Percentiles rank a stretch among this genome's conserved stretches.
Evolutionary conservation across 306 rosid species (phyloP).

Genomic region (Sindora glabra): DNA sequence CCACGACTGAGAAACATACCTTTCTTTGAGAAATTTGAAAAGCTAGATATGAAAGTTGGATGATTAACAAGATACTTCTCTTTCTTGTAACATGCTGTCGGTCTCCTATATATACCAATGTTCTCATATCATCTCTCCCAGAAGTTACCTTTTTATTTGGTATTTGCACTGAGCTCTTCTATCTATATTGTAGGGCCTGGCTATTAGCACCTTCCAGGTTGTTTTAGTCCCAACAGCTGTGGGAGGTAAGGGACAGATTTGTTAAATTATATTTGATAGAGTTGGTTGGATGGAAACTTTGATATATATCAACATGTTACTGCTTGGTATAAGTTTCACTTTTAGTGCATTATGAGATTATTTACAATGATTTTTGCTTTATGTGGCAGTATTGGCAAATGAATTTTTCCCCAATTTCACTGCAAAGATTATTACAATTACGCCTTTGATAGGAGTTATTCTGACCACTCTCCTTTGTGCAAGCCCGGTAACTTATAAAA

Average conservation of each 20-base stretch:
- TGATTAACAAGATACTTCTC: background rate
- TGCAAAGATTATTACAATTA: slow-evolving; percentile 63
- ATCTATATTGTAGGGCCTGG: slow-evolving; percentile 59
- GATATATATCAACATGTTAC: background rate
- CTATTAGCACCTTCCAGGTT: slow-evolving; percentile 93
- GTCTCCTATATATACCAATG: background rate
- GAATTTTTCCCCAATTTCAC: slow-evolving; percentile 92
- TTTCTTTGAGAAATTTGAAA: background rate
- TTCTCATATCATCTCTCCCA: background rate
- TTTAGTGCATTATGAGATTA: background rate
- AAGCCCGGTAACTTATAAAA: slow-evolving; percentile 60
- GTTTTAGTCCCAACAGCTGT: slow-evolving; percentile 79
- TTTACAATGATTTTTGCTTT: slow-evolving; percentile 18
- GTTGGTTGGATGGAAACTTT: slow-evolving; percentile 4
- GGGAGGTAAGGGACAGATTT: slow-evolving; percentile 67
- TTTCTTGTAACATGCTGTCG: background rate
- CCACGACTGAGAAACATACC: background rate
- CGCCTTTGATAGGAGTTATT: slow-evolving; percentile 83
- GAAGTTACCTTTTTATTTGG: slow-evolving; percentile 3
- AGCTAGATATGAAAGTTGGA: background rate
- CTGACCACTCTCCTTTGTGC: slow-evolving; percentile 92
- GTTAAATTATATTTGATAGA: background rate
- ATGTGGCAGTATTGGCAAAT: slow-evolving; percentile 72
- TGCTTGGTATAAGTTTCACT: slow-evolving; percentile 8
- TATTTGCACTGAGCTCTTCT: slow-evolving; percentile 3